Percentiles rank a stretch among this genome's conserved stretches.
Conservation (phyloP, 2,329 filamentous ascomycete species). For the Eutypa lata region DNA sequence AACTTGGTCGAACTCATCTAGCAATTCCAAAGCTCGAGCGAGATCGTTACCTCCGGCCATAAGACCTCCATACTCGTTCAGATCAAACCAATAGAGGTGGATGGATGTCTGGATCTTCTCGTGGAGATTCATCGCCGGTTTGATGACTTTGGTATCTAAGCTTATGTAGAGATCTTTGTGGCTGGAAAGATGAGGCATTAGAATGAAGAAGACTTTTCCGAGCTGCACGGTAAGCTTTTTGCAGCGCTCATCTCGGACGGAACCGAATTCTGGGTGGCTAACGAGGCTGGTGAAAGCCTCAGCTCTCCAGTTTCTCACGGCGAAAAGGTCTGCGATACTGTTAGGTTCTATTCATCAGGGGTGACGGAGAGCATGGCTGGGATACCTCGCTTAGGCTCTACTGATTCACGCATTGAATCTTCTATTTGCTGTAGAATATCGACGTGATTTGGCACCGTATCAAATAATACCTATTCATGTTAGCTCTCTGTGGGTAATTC, state of each 20-base stretch:
- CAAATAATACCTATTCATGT: background rate
- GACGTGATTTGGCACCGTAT: background rate
- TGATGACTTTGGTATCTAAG: background rate
- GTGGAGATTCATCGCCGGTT: background rate
- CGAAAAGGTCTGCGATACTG: background rate
- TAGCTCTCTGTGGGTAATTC: too few relatives aligned
- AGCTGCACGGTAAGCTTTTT: background rate
- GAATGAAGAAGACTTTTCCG: background rate
- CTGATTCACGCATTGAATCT: background rate
- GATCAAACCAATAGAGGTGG: background rate
- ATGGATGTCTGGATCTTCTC: background rate
- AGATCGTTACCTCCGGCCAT: background rate
- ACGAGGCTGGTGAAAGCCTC: background rate
- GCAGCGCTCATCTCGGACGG: background rate
- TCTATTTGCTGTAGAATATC: background rate
- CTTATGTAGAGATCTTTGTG: background rate
- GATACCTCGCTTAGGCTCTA: background rate
- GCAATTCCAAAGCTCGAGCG: background rate
- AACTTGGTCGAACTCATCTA: background rate
- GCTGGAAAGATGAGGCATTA: background rate
- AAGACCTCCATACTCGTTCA: background rate
- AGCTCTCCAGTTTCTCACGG: background rate
- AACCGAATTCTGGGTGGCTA: background rate
- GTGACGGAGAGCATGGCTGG: background rate
- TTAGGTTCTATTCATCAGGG: background rate